Percentiles rank a stretch among this genome's conserved stretches.
Evolutionary conservation across 495 filamentous ascomycete species (phyloP).

Genomic region (Aspergillus egyptiacus): DNA sequence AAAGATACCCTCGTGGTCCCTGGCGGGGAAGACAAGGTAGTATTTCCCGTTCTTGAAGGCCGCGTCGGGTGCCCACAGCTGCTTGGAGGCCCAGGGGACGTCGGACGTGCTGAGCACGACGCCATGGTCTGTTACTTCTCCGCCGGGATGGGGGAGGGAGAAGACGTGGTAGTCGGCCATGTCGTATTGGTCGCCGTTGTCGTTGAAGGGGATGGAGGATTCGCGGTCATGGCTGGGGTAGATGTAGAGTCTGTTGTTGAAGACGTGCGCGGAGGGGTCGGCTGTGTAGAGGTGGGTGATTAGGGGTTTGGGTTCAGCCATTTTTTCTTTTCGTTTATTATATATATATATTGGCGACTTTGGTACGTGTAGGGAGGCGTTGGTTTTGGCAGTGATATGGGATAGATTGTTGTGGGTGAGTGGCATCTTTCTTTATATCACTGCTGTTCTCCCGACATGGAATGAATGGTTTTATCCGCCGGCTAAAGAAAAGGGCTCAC

Average conservation of each 20-base stretch:
- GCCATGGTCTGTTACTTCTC: conserved; percentile 40
- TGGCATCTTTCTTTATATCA: neutral
- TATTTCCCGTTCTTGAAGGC: conserved; percentile 43
- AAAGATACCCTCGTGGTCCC: conserved; percentile 49
- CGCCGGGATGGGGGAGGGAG: conserved; percentile 34
- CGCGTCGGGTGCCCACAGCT: conserved; percentile 47
- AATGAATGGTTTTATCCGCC: neutral
- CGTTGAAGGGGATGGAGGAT: conserved; percentile 53
- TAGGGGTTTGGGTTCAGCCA: conserved; percentile 44
- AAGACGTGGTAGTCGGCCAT: conserved; percentile 57
- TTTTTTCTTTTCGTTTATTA: too few species aligned
- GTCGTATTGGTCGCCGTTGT: conserved; percentile 79
- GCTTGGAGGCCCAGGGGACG: conserved; percentile 42
- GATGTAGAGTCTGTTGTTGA: conserved; percentile 45
- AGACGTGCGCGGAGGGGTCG: conserved; percentile 47
- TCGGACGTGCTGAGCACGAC: conserved; percentile 34
- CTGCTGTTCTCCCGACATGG: too few species aligned
- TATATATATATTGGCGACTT: too few species aligned
- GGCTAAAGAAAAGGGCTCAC: neutral
- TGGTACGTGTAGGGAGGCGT: too few species aligned
- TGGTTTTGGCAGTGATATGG: neutral
- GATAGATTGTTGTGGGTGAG: neutral
- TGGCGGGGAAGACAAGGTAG: conserved; percentile 45
- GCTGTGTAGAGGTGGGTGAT: conserved; percentile 58
- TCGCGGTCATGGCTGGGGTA: conserved; percentile 44